These are phyloP conservation scores for Phylloboletellus chloephorus DNA, from an alignment of 1,284 basidiomycete species.

Conservation along the genomic window DNA sequence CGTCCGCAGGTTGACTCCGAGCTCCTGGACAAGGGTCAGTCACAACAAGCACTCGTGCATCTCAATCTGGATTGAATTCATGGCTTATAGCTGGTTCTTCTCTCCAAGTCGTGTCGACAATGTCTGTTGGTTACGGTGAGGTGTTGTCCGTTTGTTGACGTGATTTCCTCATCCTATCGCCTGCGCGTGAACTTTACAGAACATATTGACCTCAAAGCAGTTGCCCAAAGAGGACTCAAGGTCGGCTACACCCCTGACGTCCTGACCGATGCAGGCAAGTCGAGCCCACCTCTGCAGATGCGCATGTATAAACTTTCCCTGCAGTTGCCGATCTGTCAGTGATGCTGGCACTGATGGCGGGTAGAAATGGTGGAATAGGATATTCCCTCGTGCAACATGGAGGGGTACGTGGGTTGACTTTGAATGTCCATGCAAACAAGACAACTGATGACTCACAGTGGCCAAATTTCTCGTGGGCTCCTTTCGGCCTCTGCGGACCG, in stretches of 20 bases:
- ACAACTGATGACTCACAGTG: constrained; percentile 36
- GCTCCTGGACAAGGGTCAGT: constrained; percentile 60
- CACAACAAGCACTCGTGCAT: background rate
- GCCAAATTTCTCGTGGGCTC: constrained; percentile 69
- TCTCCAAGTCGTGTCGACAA: constrained; percentile 80
- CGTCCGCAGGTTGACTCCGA: constrained; percentile 61
- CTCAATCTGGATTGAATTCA: background rate
- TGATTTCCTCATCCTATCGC: background rate
- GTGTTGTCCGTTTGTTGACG: constrained; percentile 1
- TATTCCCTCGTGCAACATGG: constrained; percentile 64
- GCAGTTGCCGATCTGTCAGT: constrained; percentile 82
- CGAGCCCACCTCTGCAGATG: background rate
- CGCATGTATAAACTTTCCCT: background rate
- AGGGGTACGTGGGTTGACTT: constrained; percentile 40
- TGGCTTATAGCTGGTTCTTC: constrained; percentile 54
- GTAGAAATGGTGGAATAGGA: constrained; percentile 67
- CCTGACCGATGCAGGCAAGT: constrained; percentile 76
- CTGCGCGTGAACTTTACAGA: constrained; percentile 43
- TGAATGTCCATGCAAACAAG: background rate
- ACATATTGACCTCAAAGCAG: constrained; percentile 67
- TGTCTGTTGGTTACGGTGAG: constrained; percentile 85
- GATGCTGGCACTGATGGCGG: constrained; percentile 89
- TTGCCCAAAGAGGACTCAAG: constrained; percentile 63
- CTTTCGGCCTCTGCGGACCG: constrained; percentile 75
- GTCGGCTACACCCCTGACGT: constrained; percentile 92